Conservation (phyloP, 2,329 filamentous ascomycete species). For the Fusarium fujikuroi region DNA sequence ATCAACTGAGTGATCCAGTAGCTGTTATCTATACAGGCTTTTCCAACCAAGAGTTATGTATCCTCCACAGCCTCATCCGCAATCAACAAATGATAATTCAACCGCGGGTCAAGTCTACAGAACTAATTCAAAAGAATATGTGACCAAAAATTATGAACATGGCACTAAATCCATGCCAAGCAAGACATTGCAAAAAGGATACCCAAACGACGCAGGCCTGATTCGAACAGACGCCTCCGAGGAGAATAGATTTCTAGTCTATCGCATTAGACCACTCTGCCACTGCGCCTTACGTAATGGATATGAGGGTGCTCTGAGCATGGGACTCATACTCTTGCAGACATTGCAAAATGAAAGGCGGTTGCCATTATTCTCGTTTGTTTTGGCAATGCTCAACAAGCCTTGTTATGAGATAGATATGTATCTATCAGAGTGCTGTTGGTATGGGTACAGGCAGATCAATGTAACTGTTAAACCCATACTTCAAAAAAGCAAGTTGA, state of each 20-base stretch:
- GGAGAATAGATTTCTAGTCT: slow-evolving; percentile 1
- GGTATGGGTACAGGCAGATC: fast-evolving
- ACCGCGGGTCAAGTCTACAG: fast-evolving
- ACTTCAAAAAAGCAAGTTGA: fast-evolving
- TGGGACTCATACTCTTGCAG: fast-evolving
- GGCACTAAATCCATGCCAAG: fast-evolving
- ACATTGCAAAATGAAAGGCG: fast-evolving
- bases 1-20: not conserved
- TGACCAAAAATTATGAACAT: not conserved
- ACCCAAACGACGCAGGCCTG: slow-evolving; percentile 1
- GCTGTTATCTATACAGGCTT: not conserved
- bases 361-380: no score
- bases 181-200: not conserved
- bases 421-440: fast-evolving
- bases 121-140: fast-evolving
- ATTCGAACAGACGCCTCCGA: slow-evolving; percentile 5
- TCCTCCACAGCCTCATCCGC: not conserved
- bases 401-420: fast-evolving
- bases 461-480: fast-evolving
- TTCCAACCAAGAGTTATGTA: not conserved
- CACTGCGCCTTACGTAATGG: slow-evolving; percentile 5
- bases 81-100: fast-evolving
- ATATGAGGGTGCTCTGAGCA: fast-evolving
- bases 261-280: slow-evolving; percentile 10
- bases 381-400: not conserved